Conservation (phyloP, 352 stramenopile genomes). For the Blastocystis sp. region DNA sequence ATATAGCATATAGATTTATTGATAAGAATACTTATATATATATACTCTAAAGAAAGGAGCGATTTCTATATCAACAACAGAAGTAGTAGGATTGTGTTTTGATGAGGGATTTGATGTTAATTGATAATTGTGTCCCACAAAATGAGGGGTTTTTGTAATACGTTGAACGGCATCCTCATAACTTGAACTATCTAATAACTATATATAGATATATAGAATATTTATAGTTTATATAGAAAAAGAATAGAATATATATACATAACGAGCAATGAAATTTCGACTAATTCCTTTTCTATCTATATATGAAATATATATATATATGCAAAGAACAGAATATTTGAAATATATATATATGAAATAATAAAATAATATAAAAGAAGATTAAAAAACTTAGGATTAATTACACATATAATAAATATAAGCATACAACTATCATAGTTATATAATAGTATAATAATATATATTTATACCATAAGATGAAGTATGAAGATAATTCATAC, state of each 20-base stretch:
- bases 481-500: slow-evolving; percentile 34
- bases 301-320: background rate
- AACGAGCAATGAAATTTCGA: slow-evolving; percentile 29
- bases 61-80: slow-evolving; percentile 29
- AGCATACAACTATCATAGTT: too few species aligned
- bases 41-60: slow-evolving; percentile 21
- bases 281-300: slow-evolving; percentile 19
- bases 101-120: slow-evolving; percentile 19
- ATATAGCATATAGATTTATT: too few species aligned
- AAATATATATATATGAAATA: too few species aligned
- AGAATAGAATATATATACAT: too few species aligned
- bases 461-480: slow-evolving; percentile 3
- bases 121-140: slow-evolving; percentile 33
- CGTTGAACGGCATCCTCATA: slow-evolving; percentile 10
- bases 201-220: too few species aligned
- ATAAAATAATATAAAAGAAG: too few species aligned
- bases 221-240: too few species aligned
- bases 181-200: slow-evolving; percentile 8
- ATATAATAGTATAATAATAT: too few species aligned
- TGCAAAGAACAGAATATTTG: too few species aligned
- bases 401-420: too few species aligned
- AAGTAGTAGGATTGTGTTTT: slow-evolving; percentile 5
- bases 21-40: background rate
- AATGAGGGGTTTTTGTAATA: slow-evolving; percentile 27
- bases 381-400: too few species aligned